Conservation (phyloP, 768 basidiomycete genomes). For the Suillus brevipes region DNA sequence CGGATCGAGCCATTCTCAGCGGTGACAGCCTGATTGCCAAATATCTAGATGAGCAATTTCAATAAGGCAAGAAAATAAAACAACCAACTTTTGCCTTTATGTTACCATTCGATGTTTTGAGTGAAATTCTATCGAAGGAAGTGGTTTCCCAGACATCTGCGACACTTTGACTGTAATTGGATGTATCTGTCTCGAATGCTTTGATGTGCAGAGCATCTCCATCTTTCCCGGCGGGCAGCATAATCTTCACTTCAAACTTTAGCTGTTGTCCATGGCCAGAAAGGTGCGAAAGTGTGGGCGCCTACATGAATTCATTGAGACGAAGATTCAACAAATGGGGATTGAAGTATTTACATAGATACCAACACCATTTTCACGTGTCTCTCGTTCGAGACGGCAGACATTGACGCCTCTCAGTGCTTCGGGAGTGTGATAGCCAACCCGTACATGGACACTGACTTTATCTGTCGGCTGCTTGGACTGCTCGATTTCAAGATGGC, state of each 20-base stretch:
- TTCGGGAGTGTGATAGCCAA: conserved; percentile 20
- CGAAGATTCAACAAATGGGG: background rate
- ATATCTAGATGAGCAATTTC: conserved; percentile 8
- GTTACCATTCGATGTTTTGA: conserved; percentile 37
- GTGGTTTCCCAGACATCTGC: conserved; percentile 35
- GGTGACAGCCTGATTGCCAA: conserved; percentile 32
- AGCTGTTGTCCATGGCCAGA: conserved; percentile 19
- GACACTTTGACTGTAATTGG: conserved; percentile 40
- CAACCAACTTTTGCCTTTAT: conserved; percentile 36
- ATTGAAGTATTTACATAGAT: conserved; percentile 31
- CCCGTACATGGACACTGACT: conserved; percentile 31
- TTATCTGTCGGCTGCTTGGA: conserved; percentile 29
- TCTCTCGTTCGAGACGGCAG: conserved; percentile 29
- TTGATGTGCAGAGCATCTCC: conserved; percentile 36
- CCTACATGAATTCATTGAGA: conserved; percentile 26
- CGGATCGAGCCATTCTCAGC: conserved; percentile 26
- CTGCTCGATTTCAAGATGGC: conserved; percentile 30
- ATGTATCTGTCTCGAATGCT: conserved; percentile 43
- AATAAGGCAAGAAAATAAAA: background rate
- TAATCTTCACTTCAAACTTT: conserved; percentile 37
- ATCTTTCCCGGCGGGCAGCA: conserved; percentile 35
- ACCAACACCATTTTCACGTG: conserved; percentile 30
- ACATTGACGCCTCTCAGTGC: conserved; percentile 27
- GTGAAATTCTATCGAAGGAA: conserved; percentile 37
- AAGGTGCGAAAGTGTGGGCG: conserved; percentile 22